A percentile compares a stretch with the other conserved stretches of the same genome.
Evolutionary conservation across 495 filamentous ascomycete genomes (phyloP).

Genomic region (Tuber umbilicatum): DNA sequence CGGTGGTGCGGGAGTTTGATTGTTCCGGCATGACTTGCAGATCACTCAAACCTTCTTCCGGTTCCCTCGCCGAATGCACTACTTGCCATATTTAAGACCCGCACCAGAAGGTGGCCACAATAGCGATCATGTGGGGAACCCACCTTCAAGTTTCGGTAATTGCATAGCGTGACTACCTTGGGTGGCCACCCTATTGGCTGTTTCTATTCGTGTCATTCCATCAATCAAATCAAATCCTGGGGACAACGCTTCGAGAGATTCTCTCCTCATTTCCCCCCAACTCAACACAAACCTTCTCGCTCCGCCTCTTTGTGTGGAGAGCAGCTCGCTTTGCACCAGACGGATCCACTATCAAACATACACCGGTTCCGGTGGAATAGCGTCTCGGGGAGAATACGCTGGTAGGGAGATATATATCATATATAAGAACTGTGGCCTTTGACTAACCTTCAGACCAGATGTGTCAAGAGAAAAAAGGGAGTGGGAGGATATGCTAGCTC

Average conservation of each 20-base stretch:
- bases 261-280: neutral
- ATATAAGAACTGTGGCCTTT: neutral
- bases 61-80: neutral
- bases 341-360: neutral
- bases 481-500: neutral
- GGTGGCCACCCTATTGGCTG: neutral
- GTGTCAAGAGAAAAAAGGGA: neutral
- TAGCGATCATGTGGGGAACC: neutral
- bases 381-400: neutral
- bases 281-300: neutral
- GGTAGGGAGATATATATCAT: neutral
- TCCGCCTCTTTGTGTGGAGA: neutral
- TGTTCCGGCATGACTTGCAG: neutral
- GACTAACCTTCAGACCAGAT: neutral
- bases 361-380: neutral
- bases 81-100: neutral
- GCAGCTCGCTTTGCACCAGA: neutral
- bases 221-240: neutral
- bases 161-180: neutral
- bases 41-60: neutral
- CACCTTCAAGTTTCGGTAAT: neutral
- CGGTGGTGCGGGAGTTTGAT: too few species aligned
- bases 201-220: neutral
- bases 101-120: neutral
- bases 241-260: neutral